Percentiles rank a stretch among this genome's conserved stretches.
phyloP scores from a whole-genome alignment of 306 rosid species.

The Acacia crassicarpa region DNA sequence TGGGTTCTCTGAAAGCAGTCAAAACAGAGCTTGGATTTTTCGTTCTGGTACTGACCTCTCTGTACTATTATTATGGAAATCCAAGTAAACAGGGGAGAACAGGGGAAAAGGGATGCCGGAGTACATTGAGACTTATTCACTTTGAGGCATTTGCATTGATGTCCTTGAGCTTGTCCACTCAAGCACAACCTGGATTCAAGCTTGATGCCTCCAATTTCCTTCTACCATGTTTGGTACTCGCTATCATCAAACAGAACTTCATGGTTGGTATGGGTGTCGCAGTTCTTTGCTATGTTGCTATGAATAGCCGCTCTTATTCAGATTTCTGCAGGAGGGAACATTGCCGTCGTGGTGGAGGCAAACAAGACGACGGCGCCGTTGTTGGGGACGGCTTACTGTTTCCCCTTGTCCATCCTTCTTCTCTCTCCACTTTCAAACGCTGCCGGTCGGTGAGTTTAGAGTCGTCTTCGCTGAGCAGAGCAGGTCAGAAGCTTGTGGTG shows the following conservation, averaged over 20 bases:
- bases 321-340: neutral
- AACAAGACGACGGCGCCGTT: neutral
- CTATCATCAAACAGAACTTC: constrained; percentile 8
- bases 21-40: neutral
- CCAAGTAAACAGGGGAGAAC: neutral
- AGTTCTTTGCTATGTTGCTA: neutral
- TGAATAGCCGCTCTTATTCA: neutral
- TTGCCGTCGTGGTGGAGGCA: neutral
- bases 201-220: constrained; percentile 18
- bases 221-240: constrained; percentile 1
- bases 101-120: neutral
- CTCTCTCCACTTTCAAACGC: neutral
- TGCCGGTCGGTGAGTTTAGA: neutral
- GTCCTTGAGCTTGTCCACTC: constrained; percentile 21
- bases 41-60: neutral
- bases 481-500: neutral
- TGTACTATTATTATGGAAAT: neutral
- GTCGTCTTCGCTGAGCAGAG: neutral
- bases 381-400: neutral
- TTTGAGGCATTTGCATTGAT: constrained; percentile 8
- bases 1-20: neutral
- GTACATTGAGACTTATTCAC: neutral
- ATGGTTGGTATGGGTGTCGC: neutral
- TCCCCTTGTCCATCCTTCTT: neutral
- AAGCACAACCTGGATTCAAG: constrained; percentile 4